A percentile compares a stretch with the other conserved stretches of the same genome.
Conservation (phyloP, 169 alveolate species). For the Perkinsus chesapeaki region DNA sequence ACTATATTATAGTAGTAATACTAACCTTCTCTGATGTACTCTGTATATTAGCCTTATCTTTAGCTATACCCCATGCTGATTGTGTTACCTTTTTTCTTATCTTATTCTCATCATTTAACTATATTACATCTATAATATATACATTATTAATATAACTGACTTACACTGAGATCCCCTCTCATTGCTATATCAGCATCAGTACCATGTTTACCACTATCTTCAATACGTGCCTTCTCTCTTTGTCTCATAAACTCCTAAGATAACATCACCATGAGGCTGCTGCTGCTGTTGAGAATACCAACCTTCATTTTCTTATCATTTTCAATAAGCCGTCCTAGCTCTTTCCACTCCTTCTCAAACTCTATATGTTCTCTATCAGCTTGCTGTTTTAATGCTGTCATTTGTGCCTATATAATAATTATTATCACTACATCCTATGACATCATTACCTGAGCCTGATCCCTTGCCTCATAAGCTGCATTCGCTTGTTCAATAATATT, state of each 20-base stretch:
- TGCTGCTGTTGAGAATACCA: neutral
- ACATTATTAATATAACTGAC: neutral
- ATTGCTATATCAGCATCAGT: neutral
- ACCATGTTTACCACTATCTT: neutral
- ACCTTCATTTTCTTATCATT: conserved; percentile 43
- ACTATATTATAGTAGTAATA: neutral
- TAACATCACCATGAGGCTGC: neutral
- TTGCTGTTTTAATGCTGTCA: conserved; percentile 31
- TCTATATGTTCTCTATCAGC: conserved; percentile 36
- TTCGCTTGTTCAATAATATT: conserved; percentile 69
- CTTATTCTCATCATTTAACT: conserved; percentile 33
- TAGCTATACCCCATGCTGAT: conserved; percentile 23
- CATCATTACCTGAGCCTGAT: conserved; percentile 49
- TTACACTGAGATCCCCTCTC: neutral
- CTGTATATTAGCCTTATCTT: conserved; percentile 29
- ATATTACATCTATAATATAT: conserved; percentile 32
- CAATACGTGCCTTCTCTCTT: conserved; percentile 45
- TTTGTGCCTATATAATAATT: conserved; percentile 21
- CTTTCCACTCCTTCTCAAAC: conserved; percentile 60
- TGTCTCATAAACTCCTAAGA: conserved; percentile 42
- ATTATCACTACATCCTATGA: conserved; percentile 43
- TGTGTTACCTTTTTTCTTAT: conserved; percentile 24
- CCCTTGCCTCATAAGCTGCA: conserved; percentile 73
- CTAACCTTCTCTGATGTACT: conserved; percentile 47
- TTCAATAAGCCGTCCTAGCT: conserved; percentile 58